Evolutionary conservation across 2,329 filamentous ascomycete species (phyloP).

Genomic region (Bertia moriformis): DNA sequence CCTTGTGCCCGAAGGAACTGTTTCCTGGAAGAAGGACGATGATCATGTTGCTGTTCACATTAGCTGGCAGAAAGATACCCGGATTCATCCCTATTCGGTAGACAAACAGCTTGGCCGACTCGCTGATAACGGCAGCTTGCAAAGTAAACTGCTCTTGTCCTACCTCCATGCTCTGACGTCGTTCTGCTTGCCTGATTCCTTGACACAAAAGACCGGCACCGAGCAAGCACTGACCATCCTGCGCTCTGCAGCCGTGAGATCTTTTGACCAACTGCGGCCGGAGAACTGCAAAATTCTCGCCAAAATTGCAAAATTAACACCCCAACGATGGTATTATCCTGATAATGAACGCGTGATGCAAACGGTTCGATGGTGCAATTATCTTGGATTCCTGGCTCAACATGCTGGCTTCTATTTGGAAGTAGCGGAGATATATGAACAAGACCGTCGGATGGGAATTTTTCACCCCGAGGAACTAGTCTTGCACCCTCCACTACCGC

Average conservation of each 20-base stretch:
- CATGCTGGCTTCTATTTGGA: conserved; percentile 22
- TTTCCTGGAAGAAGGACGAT: conserved; percentile 5
- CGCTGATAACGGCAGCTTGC: conserved; percentile 29
- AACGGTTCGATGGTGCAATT: conserved; percentile 22
- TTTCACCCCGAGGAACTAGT: conserved; percentile 11
- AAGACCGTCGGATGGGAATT: conserved; percentile 12
- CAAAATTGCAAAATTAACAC: conserved; percentile 24
- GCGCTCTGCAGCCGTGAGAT: conserved; percentile 28
- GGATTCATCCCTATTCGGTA: conserved; percentile 27
- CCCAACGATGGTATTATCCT: conserved; percentile 28
- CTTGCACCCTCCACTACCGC: conserved; percentile 2
- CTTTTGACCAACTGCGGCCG: conserved; percentile 22
- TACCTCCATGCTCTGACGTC: conserved; percentile 41
- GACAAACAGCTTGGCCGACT: conserved; percentile 33
- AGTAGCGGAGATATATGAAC: conserved; percentile 18
- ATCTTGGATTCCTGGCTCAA: conserved; percentile 25
- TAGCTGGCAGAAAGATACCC: conserved; percentile 4
- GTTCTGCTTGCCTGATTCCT: conserved; percentile 29
- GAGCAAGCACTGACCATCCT: conserved; percentile 36
- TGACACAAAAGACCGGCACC: conserved; percentile 33
- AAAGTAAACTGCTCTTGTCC: conserved; percentile 32
- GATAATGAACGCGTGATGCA: conserved; percentile 26
- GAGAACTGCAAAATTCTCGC: conserved; percentile 18
- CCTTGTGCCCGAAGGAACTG: conserved; percentile 20
- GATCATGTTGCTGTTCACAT: conserved; percentile 22